Base-by-base conservation (phyloP, 257 asterid species). In the Craterostigma plantagineum region DNA sequence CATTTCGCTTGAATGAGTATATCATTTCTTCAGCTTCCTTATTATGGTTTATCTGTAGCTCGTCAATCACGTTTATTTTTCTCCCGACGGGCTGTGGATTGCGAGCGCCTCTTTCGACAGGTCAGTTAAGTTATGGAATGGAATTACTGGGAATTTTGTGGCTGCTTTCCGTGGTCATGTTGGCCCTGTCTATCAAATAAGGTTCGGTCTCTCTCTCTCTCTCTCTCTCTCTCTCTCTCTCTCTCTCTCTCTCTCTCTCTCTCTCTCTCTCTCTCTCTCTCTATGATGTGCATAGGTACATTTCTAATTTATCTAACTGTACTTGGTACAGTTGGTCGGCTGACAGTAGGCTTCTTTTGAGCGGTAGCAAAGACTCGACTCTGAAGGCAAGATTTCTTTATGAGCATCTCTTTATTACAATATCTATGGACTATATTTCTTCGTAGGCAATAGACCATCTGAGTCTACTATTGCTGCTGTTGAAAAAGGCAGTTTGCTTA, bases 281-380 rank as follows among this genome's bases (percentile, higher is more conserved):
- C n/a, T n/a, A n/a, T n/a, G n/a, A n/a, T n/a, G n/a, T 30, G 43
- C 8, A 23, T 38, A 27, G 48, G 14, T 34, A 12, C 27, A 45
- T 27, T 4, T 16, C 58, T 63, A 45, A 59, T 42, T 35, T 46
- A 17, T 45, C 18, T 50, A 30, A 48, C 46, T 41, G 48, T 34
- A 46, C 44, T 41, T 59, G 45, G 42, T 49, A 52, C 81, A 87
- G 98, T 76, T 90, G 98, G 98, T 90, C 95, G 17, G 95, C 98
- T 7, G 95, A 90, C 65, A 79, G 94, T 57, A 71, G 98, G 69
- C 63, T 90, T 49, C 91, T 83, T 35, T 63, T 90, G 62, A 90
- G 98, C 33, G 98, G 98, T 66, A 90, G 98, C 67, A 79, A 74
- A 71, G 98, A 90, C 59, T 83, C 98, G 18, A 90, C 98, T 45